phyloP scores from a whole-genome alignment of 1,139 yeast genomes.

The Tardiomyces depauwii region DNA sequence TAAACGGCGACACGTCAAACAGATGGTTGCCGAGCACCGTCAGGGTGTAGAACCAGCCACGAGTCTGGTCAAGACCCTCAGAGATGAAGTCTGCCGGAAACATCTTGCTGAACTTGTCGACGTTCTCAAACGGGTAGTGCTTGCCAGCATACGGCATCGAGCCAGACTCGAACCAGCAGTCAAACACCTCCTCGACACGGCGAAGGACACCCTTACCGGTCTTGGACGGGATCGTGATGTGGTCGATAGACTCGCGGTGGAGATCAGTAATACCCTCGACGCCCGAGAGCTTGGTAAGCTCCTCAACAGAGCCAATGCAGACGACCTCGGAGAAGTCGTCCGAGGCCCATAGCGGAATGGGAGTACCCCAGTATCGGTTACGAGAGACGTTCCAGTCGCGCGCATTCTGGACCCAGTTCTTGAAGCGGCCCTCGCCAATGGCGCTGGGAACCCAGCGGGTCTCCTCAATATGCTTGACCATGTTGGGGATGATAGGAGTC shows the following conservation, averaged over 20 bases:
- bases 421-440: constrained; percentile 88
- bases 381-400: constrained; percentile 98
- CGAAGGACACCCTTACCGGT: constrained; percentile 77
- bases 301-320: constrained; percentile 84
- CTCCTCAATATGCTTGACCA: constrained; percentile 73
- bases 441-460: constrained; percentile 92
- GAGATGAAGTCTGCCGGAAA: constrained; percentile 98
- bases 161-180: constrained; percentile 99
- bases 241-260: constrained; percentile 88
- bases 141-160: constrained; percentile 97
- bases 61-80: constrained; percentile 98
- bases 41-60: constrained; percentile 99
- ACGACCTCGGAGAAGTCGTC: constrained; percentile 89
- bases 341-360: constrained; percentile 94
- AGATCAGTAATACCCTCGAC: constrained; percentile 70
- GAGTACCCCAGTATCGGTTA: constrained; percentile 99
- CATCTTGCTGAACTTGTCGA: constrained; percentile 52
- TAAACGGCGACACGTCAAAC: constrained; percentile 84
- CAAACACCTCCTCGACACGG: constrained; percentile 96
- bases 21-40: constrained; percentile 93
- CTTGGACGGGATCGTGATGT: constrained; percentile 88
- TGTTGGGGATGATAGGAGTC: constrained; percentile 73
- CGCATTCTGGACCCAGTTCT: constrained; percentile 97
- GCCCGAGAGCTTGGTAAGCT: constrained; percentile 77
- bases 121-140: constrained; percentile 90